phyloP scores from a whole-genome alignment of 345 rosid genomes.

The Passiflora organensis region DNA sequence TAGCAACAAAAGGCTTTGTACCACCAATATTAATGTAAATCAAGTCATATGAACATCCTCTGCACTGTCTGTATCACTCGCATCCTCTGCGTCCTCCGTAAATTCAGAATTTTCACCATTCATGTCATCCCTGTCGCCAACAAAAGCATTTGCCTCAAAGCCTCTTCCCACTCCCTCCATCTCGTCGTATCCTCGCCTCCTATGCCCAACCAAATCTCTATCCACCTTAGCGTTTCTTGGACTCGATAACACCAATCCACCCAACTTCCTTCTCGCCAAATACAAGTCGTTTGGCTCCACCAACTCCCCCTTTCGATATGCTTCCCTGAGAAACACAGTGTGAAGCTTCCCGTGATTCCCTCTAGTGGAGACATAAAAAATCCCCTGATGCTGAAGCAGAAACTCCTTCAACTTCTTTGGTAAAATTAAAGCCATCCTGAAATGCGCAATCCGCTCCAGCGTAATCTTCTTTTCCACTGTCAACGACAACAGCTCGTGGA shows the following conservation, averaged over 20 bases:
- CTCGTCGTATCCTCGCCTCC: conserved; percentile 44
- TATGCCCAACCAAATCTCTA: conserved; percentile 53
- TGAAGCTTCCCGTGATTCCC: conserved; percentile 96
- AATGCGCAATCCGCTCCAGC: conserved; percentile 85
- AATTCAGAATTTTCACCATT: conserved; percentile 15
- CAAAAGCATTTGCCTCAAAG: conserved; percentile 17
- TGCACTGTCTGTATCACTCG: conserved; percentile 14
- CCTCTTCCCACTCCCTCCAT: conserved; percentile 20
- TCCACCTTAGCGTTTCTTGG: conserved; percentile 67
- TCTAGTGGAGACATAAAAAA: conserved; percentile 85
- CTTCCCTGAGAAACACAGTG: conserved; percentile 83
- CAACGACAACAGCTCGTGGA: conserved; percentile 74
- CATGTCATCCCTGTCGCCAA: conserved; percentile 1
- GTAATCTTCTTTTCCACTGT: conserved; percentile 90
- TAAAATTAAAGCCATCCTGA: conserved; percentile 68
- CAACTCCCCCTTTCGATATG: conserved; percentile 72
- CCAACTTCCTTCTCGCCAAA: conserved; percentile 76
- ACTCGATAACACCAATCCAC: conserved; percentile 65
- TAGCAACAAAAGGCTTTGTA: no score
- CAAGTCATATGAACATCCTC: conserved; percentile 9
- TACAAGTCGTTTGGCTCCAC: conserved; percentile 74
- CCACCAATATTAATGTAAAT: no score
- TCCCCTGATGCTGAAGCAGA: conserved; percentile 85
- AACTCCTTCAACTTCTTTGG: conserved; percentile 87
- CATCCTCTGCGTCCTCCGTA: conserved; percentile 18